Evolutionary conservation across 768 basidiomycete species (phyloP).

Genomic region (Piloderma croceum): DNA sequence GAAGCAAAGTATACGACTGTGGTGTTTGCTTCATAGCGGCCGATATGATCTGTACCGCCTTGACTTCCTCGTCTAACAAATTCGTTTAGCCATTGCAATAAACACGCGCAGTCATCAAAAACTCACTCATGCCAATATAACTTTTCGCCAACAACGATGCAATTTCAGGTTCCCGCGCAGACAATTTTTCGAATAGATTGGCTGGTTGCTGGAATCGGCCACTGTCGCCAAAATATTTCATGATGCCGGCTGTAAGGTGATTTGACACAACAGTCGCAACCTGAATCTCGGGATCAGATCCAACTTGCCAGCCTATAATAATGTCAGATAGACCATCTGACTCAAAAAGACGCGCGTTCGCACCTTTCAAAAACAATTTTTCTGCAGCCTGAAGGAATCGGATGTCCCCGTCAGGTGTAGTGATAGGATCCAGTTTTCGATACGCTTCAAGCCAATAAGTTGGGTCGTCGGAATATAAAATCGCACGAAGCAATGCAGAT

Average conservation of each 20-base stretch:
- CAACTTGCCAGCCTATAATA: conserved; percentile 90
- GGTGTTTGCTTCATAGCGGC: conserved; percentile 78
- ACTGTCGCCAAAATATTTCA: conserved; percentile 96
- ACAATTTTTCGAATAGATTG: conserved; percentile 89
- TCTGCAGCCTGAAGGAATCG: conserved; percentile 90
- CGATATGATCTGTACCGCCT: conserved; percentile 92
- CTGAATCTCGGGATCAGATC: conserved; percentile 97
- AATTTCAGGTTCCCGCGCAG: conserved; percentile 84
- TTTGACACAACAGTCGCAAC: conserved; percentile 96
- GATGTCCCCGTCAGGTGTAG: conserved; percentile 80
- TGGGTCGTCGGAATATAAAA: conserved; percentile 94
- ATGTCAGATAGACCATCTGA: conserved; percentile 2
- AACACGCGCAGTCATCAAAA: not conserved
- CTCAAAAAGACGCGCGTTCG: too few species aligned
- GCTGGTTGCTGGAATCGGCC: conserved; percentile 83
- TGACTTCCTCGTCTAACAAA: conserved; percentile 88
- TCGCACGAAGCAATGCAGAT: conserved; percentile 84
- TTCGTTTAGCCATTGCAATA: not conserved
- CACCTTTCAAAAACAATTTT: conserved; percentile 81
- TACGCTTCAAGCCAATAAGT: conserved; percentile 89
- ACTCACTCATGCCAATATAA: conserved; percentile 97
- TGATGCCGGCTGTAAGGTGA: conserved; percentile 87
- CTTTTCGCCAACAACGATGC: conserved; percentile 79
- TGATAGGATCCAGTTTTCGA: conserved; percentile 93
- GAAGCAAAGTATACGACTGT: conserved; percentile 90